A percentile compares a stretch with the other conserved stretches of the same genome.
Conservation (phyloP, 805 yeast species). For the Saturnispora gosingensis region DNA sequence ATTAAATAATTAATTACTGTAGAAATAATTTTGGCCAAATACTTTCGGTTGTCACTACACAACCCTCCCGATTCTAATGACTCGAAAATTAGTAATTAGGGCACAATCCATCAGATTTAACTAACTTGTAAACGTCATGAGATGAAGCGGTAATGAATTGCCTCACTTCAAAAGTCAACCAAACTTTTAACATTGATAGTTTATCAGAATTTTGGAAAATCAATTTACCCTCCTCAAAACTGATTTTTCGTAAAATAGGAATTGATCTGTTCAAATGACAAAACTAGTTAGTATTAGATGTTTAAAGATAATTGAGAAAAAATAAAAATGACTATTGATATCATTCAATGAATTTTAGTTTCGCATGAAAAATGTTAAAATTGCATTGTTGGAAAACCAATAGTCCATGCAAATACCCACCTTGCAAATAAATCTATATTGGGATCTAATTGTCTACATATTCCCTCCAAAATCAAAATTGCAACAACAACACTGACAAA, state of each 20-base stretch:
- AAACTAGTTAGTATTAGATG: constrained; percentile 8
- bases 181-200: constrained; percentile 78
- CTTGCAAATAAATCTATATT: constrained; percentile 90
- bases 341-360: not conserved
- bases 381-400: constrained; percentile 30
- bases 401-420: constrained; percentile 55
- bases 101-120: constrained; percentile 56
- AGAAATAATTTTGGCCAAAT: not conserved
- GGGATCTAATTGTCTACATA: constrained; percentile 91
- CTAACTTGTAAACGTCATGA: constrained; percentile 56
- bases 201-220: constrained; percentile 48
- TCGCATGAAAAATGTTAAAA: not conserved
- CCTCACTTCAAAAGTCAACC: constrained; percentile 85
- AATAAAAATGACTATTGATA: not conserved
- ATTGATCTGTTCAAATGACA: constrained; percentile 44
- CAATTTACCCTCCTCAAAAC: constrained; percentile 58
- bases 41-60: not conserved
- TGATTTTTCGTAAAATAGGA: constrained; percentile 77
- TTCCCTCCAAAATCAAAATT: constrained; percentile 82
- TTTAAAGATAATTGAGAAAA: not conserved
- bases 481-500: constrained; percentile 94
- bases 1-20: not conserved
- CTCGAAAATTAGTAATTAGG: constrained; percentile 40
- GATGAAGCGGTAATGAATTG: constrained; percentile 77
- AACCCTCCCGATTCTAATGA: not conserved